Conservation (phyloP, 169 alveolate species). For the Plasmodium coatneyi region DNA sequence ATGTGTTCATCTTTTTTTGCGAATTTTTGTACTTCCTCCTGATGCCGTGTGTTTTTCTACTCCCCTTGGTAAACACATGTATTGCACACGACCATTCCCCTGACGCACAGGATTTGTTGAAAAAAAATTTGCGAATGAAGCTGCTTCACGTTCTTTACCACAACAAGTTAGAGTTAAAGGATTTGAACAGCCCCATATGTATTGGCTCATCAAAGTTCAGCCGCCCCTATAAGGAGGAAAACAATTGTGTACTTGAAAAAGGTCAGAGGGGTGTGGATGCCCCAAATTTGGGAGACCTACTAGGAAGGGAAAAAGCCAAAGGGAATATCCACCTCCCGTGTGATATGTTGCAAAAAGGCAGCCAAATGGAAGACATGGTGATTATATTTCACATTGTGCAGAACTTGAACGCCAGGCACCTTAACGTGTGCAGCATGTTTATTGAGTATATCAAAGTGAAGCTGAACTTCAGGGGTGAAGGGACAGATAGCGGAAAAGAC, state of each 20-base stretch:
- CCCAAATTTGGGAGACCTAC: neutral
- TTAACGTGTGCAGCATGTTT: constrained; percentile 43
- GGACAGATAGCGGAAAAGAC: neutral
- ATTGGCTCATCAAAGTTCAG: neutral
- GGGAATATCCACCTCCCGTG: neutral
- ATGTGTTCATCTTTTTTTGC: constrained; percentile 3
- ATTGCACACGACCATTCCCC: constrained; percentile 45
- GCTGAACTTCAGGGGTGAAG: too few relatives aligned
- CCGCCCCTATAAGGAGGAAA: neutral
- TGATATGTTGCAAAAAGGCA: neutral
- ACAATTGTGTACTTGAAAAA: neutral
- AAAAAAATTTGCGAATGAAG: constrained; percentile 23
- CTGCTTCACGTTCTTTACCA: constrained; percentile 34
- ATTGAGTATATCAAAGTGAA: constrained; percentile 29
- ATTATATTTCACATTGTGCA: constrained; percentile 37
- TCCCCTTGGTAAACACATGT: constrained; percentile 27
- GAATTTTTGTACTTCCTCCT: constrained; percentile 51
- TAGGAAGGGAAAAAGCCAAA: neutral
- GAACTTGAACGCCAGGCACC: constrained; percentile 1
- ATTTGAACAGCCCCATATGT: neutral
- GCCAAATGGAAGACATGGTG: constrained; percentile 42
- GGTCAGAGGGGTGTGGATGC: neutral
- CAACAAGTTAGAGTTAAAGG: constrained; percentile 22
- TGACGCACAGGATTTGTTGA: constrained; percentile 20
- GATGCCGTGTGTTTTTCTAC: constrained; percentile 39